A percentile compares a stretch with the other conserved stretches of the same genome.
Conservation (phyloP, 192 early-diverging fungal genomes). For the Oehlia diaphana region DNA sequence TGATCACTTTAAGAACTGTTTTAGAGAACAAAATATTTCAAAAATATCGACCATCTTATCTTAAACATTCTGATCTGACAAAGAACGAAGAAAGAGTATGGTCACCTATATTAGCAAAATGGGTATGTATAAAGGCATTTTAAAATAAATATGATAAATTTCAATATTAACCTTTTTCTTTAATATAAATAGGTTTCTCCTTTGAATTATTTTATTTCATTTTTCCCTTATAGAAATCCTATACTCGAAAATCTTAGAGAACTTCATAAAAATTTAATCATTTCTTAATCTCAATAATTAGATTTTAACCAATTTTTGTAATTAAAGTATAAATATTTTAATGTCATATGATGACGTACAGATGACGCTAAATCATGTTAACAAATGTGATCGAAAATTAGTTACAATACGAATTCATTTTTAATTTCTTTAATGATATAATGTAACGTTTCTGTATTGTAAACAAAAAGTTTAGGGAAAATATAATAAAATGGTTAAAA, state of each 20-base stretch:
- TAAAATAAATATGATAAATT: neutral
- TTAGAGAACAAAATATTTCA: constrained; percentile 55
- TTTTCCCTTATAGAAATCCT: constrained; percentile 49
- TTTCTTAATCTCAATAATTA: neutral
- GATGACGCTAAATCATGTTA: too few species aligned
- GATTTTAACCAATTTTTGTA: too few species aligned
- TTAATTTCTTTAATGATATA: too few species aligned
- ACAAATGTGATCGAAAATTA: too few species aligned
- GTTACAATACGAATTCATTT: too few species aligned
- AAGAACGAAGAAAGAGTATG: constrained; percentile 39
- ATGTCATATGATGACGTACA: too few species aligned
- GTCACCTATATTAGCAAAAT: constrained; percentile 51
- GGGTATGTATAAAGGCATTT: constrained; percentile 39
- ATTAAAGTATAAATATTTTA: too few species aligned
- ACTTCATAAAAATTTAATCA: constrained; percentile 39
- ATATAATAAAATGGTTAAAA: too few species aligned
- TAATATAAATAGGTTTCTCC: constrained; percentile 33
- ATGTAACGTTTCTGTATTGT: too few species aligned
- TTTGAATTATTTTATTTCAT: constrained; percentile 54
- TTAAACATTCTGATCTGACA: constrained; percentile 32
- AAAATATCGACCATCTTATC: constrained; percentile 45
- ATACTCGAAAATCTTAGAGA: constrained; percentile 44
- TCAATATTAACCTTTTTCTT: constrained; percentile 3
- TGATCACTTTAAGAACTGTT: constrained; percentile 35
- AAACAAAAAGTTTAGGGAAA: too few species aligned